phyloP scores from a whole-genome alignment of 1,139 yeast species.

The Zygosaccharomyces pseudobailii region DNA sequence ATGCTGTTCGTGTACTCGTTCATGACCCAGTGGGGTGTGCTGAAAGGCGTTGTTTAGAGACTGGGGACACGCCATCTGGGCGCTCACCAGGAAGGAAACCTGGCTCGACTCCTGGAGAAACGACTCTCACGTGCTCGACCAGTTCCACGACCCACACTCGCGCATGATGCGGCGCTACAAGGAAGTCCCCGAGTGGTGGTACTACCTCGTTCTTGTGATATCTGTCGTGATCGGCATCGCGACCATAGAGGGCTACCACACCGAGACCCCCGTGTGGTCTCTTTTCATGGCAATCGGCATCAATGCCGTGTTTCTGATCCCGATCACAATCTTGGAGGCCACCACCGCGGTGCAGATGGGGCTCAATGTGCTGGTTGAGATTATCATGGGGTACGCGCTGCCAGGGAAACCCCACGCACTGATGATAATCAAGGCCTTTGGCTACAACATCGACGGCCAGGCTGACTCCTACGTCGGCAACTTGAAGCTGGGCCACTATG shows the following conservation, averaged over 20 bases:
- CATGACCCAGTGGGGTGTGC: slow-evolving; percentile 29
- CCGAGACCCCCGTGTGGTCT: slow-evolving; percentile 46
- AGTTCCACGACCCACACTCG: slow-evolving; percentile 50
- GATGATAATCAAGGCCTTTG: slow-evolving; percentile 55
- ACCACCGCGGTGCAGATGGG: slow-evolving; percentile 52
- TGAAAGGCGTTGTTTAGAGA: slow-evolving; percentile 25
- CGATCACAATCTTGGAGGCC: slow-evolving; percentile 45
- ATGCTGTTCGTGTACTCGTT: slow-evolving; percentile 46
- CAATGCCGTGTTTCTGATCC: slow-evolving; percentile 52
- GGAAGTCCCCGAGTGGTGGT: slow-evolving; percentile 66
- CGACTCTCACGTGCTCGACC: slow-evolving; percentile 25
- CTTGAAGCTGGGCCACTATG: slow-evolving; percentile 58
- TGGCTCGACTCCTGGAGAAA: slow-evolving; percentile 20
- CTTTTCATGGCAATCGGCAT: slow-evolving; percentile 53
- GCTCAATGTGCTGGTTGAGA: slow-evolving; percentile 54
- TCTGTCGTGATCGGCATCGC: slow-evolving; percentile 49
- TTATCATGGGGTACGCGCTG: slow-evolving; percentile 57
- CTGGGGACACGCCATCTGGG: slow-evolving; percentile 31
- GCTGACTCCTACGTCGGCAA: slow-evolving; percentile 54
- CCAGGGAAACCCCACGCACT: slow-evolving; percentile 62
- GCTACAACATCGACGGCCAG: slow-evolving; percentile 56
- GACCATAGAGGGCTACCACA: slow-evolving; percentile 41
- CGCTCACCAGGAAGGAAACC: slow-evolving; percentile 27
- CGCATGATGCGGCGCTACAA: slow-evolving; percentile 50
- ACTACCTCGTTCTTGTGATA: slow-evolving; percentile 42